phyloP scores from a whole-genome alignment of 2,329 filamentous ascomycete species.

The Calonectria pteridis region DNA sequence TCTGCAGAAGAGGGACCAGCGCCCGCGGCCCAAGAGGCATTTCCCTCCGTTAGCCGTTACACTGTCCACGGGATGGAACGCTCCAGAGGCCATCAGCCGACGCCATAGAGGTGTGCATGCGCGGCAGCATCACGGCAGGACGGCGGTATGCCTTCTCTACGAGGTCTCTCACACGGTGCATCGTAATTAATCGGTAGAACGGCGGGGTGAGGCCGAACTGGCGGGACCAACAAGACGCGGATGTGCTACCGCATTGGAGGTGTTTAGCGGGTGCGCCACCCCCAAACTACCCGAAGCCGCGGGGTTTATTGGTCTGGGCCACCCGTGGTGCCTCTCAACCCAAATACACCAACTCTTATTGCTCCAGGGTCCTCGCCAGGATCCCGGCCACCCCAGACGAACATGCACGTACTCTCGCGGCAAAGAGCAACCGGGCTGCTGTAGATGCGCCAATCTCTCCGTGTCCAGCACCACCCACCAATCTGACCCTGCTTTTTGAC shows the following conservation, averaged over 20 bases:
- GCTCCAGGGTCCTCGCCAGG: neutral
- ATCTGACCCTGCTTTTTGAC: neutral
- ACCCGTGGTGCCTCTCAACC: neutral
- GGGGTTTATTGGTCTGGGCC: neutral
- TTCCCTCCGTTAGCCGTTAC: neutral
- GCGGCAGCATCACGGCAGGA: no score
- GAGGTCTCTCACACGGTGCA: neutral
- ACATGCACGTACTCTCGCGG: neutral
- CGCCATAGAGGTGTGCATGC: neutral
- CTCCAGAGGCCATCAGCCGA: neutral
- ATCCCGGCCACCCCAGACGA: neutral
- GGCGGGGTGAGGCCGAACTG: neutral
- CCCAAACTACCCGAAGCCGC: neutral
- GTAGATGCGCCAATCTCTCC: neutral
- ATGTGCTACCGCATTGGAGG: conserved; percentile 2
- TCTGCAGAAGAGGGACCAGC: neutral
- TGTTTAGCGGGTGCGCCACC: neutral
- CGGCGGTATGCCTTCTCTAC: neutral
- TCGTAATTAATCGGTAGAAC: neutral
- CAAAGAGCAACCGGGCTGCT: neutral
- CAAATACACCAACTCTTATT: neutral
- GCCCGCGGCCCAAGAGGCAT: neutral
- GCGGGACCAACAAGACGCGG: neutral
- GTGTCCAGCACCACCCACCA: neutral
- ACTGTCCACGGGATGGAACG: neutral